phyloP scores from a whole-genome alignment of 2,329 filamentous ascomycete species.

The Orbilia blumenaviensis region DNA sequence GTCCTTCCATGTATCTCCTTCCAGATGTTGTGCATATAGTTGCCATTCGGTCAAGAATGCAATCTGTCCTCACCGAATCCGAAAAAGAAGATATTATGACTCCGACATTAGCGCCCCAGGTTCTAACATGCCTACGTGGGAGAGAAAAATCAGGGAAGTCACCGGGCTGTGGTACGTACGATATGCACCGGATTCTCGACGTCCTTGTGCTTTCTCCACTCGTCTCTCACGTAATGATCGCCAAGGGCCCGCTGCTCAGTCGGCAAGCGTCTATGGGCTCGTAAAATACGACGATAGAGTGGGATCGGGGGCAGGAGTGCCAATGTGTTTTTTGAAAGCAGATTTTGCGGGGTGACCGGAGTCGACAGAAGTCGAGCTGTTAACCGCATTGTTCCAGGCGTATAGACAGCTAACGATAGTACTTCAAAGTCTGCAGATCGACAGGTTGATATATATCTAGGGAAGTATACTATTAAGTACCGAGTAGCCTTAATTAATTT shows the following conservation, averaged over 20 bases:
- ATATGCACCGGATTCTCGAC: conserved; percentile 93
- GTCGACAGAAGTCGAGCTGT: conserved; percentile 43
- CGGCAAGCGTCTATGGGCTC: conserved; percentile 83
- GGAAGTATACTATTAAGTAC: too few relatives aligned
- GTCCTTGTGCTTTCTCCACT: conserved; percentile 83
- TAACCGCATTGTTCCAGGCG: conserved; percentile 19
- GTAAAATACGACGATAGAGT: conserved; percentile 85
- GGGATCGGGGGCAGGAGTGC: conserved; percentile 86
- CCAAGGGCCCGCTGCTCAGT: conserved; percentile 80
- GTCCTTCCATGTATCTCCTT: conserved; percentile 84
- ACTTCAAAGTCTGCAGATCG: too few relatives aligned
- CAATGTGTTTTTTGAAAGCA: conserved; percentile 60
- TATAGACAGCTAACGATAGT: too few relatives aligned
- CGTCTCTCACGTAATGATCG: conserved; percentile 90
- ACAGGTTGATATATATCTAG: too few relatives aligned
- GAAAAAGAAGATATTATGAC: conserved; percentile 1
- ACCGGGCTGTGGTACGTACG: conserved; percentile 67
- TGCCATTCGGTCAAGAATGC: conserved; percentile 98
- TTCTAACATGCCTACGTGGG: too few relatives aligned
- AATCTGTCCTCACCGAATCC: conserved; percentile 68
- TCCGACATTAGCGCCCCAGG: neutral
- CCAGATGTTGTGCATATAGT: conserved; percentile 88
- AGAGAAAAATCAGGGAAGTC: neutral
- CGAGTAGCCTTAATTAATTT: too few relatives aligned
- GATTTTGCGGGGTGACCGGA: conserved; percentile 33